Conservation (phyloP, 768 basidiomycete species). For the Dendrothele bispora region DNA sequence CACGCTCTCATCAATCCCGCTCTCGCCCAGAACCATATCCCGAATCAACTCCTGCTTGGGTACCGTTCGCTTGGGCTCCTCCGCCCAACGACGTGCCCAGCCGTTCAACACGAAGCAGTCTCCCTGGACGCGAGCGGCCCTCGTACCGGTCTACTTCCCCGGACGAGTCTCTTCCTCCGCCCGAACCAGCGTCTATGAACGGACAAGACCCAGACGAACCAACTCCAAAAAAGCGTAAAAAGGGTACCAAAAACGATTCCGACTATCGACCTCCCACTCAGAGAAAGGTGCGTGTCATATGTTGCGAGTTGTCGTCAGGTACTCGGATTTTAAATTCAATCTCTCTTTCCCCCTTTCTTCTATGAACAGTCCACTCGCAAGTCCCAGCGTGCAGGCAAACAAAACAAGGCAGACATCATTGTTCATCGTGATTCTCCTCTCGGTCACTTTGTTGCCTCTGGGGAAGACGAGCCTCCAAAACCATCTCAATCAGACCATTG, state of each 20-base stretch:
- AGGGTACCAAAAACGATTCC: slow-evolving; percentile 47
- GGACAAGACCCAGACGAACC: slow-evolving; percentile 1
- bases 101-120: slow-evolving; percentile 1
- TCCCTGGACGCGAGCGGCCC: slow-evolving; percentile 3
- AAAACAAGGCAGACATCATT: slow-evolving; percentile 16
- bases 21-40: background rate
- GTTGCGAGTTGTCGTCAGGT: slow-evolving; percentile 1
- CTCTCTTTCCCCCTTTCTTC: slow-evolving; percentile 20
- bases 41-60: background rate
- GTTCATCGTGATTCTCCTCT: slow-evolving; percentile 1
- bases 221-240: slow-evolving; percentile 52
- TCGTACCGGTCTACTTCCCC: slow-evolving; percentile 5
- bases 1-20: background rate
- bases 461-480: slow-evolving; percentile 15
- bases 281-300: slow-evolving; percentile 53
- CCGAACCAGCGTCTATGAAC: background rate
- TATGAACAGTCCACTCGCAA: slow-evolving; percentile 46
- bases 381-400: slow-evolving; percentile 39
- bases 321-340: slow-evolving; percentile 3
- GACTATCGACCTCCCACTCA: slow-evolving; percentile 52
- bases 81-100: background rate
- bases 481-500: slow-evolving; percentile 32
- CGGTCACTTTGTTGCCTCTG: slow-evolving; percentile 21
- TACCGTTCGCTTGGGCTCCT: slow-evolving; percentile 5
- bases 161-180: background rate